Percentiles rank a stretch among this genome's conserved stretches.
phyloP scores from a whole-genome alignment of 2,329 filamentous ascomycete species.

The Fusarium succisae region DNA sequence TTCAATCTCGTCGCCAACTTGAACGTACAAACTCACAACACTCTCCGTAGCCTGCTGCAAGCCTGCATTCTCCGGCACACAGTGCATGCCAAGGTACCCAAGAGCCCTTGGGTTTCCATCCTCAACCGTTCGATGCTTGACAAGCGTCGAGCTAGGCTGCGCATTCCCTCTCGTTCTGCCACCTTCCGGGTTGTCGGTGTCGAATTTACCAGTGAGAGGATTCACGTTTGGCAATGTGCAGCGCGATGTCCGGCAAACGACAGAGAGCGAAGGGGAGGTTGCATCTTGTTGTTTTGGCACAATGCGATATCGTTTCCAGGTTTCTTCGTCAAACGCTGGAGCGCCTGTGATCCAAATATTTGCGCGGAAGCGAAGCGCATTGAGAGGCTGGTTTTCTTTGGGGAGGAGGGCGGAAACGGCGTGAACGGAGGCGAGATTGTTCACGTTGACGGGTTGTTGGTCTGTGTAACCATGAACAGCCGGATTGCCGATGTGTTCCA shows the following conservation, averaged over 20 bases:
- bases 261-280: conserved; percentile 3
- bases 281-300: background rate
- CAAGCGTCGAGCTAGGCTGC: conserved; percentile 42
- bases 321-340: conserved; percentile 27
- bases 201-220: conserved; percentile 13
- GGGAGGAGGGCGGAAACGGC: conserved; percentile 23
- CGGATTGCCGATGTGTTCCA: conserved; percentile 22
- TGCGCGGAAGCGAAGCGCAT: conserved; percentile 31
- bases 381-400: conserved; percentile 23
- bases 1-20: conserved; percentile 43
- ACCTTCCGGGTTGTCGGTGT: background rate
- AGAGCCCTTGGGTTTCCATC: conserved; percentile 40
- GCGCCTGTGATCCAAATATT: conserved; percentile 31
- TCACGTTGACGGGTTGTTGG: conserved; percentile 33
- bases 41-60: conserved; percentile 8
- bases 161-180: conserved; percentile 34
- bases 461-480: conserved; percentile 34
- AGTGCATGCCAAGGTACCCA: conserved; percentile 45
- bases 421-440: conserved; percentile 27
- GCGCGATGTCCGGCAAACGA: conserved; percentile 32
- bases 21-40: conserved; percentile 18
- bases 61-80: conserved; percentile 40
- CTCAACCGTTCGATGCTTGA: conserved; percentile 37
- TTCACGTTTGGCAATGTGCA: conserved; percentile 33
- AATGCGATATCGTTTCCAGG: conserved; percentile 26